phyloP scores from a whole-genome alignment of 805 yeast species.

The Candida glaebosa region DNA sequence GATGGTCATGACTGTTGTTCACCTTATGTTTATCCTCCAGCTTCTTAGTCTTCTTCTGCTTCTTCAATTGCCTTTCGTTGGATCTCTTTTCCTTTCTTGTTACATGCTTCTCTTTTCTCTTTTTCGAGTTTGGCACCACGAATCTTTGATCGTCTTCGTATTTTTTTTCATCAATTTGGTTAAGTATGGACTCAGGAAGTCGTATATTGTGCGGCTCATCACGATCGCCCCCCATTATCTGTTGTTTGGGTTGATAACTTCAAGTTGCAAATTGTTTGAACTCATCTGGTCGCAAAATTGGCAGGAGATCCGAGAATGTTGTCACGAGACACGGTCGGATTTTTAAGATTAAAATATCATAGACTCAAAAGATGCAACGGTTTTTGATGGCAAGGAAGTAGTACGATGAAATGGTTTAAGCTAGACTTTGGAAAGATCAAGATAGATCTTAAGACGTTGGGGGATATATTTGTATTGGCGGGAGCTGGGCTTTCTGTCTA shows the following conservation, averaged over 20 bases:
- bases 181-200: slow-evolving; percentile 52
- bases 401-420: slow-evolving; percentile 18
- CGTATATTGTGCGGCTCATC: slow-evolving; percentile 45
- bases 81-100: slow-evolving; percentile 35
- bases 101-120: slow-evolving; percentile 20
- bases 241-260: neutral
- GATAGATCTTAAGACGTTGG: slow-evolving; percentile 36
- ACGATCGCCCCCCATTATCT: slow-evolving; percentile 4
- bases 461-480: slow-evolving; percentile 40
- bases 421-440: slow-evolving; percentile 35
- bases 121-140: slow-evolving; percentile 12
- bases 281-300: neutral
- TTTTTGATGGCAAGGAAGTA: neutral
- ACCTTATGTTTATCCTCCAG: slow-evolving; percentile 10
- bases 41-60: slow-evolving; percentile 22
- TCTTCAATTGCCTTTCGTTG: slow-evolving; percentile 29
- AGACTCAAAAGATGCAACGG: neutral
- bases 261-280: slow-evolving; percentile 2
- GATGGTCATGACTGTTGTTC: slow-evolving; percentile 8
- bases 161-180: slow-evolving; percentile 47
- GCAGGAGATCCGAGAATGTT: neutral
- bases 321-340: slow-evolving; percentile 1
- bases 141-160: slow-evolving; percentile 16
- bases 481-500: slow-evolving; percentile 71
- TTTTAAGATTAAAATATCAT: neutral